These are phyloP conservation scores for Lithohypha guttulata DNA, from an alignment of 2,329 filamentous ascomycete genomes.

Conservation along the genomic window DNA sequence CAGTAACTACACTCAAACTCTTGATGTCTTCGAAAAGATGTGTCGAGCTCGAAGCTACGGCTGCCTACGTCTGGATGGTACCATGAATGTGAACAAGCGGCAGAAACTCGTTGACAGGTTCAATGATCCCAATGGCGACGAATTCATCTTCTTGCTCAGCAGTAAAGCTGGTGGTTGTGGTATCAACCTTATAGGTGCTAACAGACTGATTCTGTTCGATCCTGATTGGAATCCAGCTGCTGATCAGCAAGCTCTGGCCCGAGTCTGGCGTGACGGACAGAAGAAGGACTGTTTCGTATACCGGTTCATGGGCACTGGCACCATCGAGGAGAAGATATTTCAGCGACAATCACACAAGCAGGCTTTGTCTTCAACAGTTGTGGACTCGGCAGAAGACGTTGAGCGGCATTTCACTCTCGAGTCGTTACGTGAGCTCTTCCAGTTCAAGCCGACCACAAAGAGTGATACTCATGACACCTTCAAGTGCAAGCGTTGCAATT, in stretches of 20 bases:
- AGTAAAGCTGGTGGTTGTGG: constrained; percentile 62
- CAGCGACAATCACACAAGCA: constrained; percentile 98
- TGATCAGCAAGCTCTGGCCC: constrained; percentile 63
- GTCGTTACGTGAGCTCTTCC: constrained; percentile 82
- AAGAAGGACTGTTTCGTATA: constrained; percentile 99
- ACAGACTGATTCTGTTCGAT: constrained; percentile 59
- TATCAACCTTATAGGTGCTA: constrained; percentile 60
- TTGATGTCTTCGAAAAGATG: constrained; percentile 86
- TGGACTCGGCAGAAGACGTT: constrained; percentile 92
- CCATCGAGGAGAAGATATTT: constrained; percentile 98
- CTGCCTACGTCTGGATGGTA: constrained; percentile 79
- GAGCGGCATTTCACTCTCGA: constrained; percentile 93
- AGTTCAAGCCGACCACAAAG: constrained; percentile 71
- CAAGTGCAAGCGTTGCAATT: constrained; percentile 90
- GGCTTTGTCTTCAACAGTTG: constrained; percentile 87
- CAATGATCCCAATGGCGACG: constrained; percentile 79
- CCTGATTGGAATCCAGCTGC: constrained; percentile 68
- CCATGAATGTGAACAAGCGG: constrained; percentile 94
- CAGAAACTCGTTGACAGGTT: constrained; percentile 97
- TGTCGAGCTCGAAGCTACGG: constrained; percentile 80
- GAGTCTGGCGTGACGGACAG: constrained; percentile 69
- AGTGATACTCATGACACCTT: constrained; percentile 98
- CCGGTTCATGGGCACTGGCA: constrained; percentile 96
- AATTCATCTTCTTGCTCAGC: constrained; percentile 92
- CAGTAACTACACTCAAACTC: constrained; percentile 93